Evolutionary conservation across 2,329 filamentous ascomycete genomes (phyloP), one percentile per base, ranked within the genome.

Genomic region (Sclerotiophoma versabilis): DNA sequence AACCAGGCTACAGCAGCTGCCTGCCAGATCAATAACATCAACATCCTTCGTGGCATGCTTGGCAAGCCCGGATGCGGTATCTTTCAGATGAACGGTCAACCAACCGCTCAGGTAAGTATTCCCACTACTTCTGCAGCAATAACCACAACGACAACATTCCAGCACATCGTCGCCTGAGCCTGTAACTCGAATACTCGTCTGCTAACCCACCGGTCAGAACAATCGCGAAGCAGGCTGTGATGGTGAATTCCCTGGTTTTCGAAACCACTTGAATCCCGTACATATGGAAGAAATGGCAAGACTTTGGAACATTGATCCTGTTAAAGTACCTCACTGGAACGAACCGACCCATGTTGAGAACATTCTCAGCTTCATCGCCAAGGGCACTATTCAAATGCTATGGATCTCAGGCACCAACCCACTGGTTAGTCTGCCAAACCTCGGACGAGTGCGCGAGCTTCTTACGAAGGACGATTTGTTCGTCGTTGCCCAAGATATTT

Each of bases 361-460:
- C 26, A 49, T 55, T 11, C 38, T 55, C 10, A 55, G 46, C 27
- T 49, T 39, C 30, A 55, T 49, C 17, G 45, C 51, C 2, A 49
- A 49, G n/a, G 51, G 51, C 8, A 44, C 51, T 8, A 49, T 49
- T 7, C 44, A 54, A 20, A 54, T 54, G 51, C 41, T 54, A 23
- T 55, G 51, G 51, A 45, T 55, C 12, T 54, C 51, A 9, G 51
- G 51, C 15, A 54, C 45, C 14, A 49, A 54, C 23, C 51, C 51
- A 12, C 39, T 54, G 14, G 51, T 54, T 29, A 54, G 51, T 29
- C 29, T 54, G 19, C 51, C 51, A 4, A 45, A 54, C 14, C 44
- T 44, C 15, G 45, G 32, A 27, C 38, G 46, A 17, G 45, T 54
- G 12, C 44, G 51, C 12, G 51, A 54, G 22, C 39, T 54, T 22